Conservation (phyloP, 805 yeast genomes). For the Myxozyma geophila region DNA sequence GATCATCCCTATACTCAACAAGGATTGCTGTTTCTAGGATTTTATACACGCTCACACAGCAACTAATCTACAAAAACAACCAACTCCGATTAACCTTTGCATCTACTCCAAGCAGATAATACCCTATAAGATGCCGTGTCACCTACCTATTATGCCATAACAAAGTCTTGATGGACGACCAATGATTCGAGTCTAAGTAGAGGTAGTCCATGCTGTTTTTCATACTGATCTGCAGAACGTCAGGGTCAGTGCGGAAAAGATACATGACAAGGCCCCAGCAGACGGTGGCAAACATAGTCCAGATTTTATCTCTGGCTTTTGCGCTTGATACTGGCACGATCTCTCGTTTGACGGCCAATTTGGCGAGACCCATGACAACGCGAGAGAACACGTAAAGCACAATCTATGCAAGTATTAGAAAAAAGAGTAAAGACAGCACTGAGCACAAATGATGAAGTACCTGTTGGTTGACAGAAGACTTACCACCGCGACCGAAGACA, state of each 20-base stretch:
- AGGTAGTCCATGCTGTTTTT: slow-evolving; percentile 72
- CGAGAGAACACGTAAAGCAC: slow-evolving; percentile 75
- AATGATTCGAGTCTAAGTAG: slow-evolving; percentile 62
- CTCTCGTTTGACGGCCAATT: slow-evolving; percentile 48
- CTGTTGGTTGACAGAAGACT: slow-evolving; percentile 44
- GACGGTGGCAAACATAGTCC: slow-evolving; percentile 66
- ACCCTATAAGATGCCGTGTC: no score
- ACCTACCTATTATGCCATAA: slow-evolving; percentile 43
- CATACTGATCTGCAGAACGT: slow-evolving; percentile 65
- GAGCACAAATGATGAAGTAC: slow-evolving; percentile 10
- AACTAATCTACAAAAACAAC: no score
- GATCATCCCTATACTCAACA: no score
- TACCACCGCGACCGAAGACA: slow-evolving; percentile 49
- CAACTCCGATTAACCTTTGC: no score
- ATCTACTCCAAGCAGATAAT: no score
- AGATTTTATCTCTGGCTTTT: slow-evolving; percentile 43
- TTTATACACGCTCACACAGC: no score
- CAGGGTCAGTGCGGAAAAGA: slow-evolving; percentile 65
- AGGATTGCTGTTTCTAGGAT: no score
- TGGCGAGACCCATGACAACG: slow-evolving; percentile 65
- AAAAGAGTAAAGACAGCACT: slow-evolving; percentile 1
- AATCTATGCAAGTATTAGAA: slow-evolving; percentile 55
- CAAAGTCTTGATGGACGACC: slow-evolving; percentile 55
- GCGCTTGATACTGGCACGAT: slow-evolving; percentile 25
- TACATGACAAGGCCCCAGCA: slow-evolving; percentile 79